Percentiles rank a stretch among this genome's conserved stretches.
Evolutionary conservation across 441 rosid species (phyloP).

Genomic region (Populus hybrid): DNA sequence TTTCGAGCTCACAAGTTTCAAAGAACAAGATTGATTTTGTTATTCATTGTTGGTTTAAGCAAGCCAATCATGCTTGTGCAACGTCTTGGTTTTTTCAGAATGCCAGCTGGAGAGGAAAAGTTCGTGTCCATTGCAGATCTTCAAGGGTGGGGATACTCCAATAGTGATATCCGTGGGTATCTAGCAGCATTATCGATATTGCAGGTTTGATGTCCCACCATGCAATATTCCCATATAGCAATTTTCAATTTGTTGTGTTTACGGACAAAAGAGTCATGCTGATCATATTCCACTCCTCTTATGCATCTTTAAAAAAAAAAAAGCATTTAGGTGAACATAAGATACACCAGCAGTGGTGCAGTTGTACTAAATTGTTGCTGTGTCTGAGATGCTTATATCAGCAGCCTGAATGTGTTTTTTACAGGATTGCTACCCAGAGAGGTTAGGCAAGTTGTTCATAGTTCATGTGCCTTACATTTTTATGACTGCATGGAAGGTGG

Average conservation of each 20-base stretch:
- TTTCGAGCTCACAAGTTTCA: neutral
- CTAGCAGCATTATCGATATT: slow-evolving; percentile 59
- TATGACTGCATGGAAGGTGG: slow-evolving; percentile 81
- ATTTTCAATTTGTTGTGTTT: neutral
- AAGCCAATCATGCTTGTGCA: slow-evolving; percentile 1
- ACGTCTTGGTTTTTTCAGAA: slow-evolving; percentile 36
- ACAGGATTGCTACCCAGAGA: slow-evolving; percentile 91
- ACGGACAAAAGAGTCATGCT: neutral
- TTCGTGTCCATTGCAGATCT: slow-evolving; percentile 67
- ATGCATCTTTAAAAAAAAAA: neutral
- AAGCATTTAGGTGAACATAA: neutral
- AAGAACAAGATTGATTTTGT: neutral
- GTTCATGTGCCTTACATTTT: slow-evolving; percentile 75
- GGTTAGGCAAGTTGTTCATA: slow-evolving; percentile 65
- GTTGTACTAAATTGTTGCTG: neutral
- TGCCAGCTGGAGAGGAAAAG: slow-evolving; percentile 79
- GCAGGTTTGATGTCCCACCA: slow-evolving; percentile 50
- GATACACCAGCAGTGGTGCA: neutral
- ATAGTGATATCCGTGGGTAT: slow-evolving; percentile 73
- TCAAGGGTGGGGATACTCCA: slow-evolving; percentile 81
- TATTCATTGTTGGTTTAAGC: neutral
- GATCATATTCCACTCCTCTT: neutral
- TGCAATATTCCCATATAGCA: neutral
- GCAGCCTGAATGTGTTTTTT: neutral
- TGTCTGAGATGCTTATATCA: neutral